phyloP scores from a whole-genome alignment of 805 yeast species.

The Kazachstania africana region DNA sequence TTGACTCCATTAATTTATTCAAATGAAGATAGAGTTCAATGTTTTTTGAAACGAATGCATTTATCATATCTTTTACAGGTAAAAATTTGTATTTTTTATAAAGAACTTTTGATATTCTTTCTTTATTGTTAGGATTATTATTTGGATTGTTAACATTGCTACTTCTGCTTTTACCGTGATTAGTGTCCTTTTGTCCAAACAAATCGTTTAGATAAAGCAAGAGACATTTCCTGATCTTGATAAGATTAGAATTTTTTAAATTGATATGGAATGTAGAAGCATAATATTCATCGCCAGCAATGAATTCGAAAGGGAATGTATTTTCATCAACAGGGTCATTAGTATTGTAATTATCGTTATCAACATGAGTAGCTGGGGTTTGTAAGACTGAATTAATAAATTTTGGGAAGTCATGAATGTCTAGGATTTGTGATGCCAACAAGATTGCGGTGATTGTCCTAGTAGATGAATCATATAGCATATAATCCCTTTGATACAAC shows the following conservation, averaged over 20 bases:
- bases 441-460: conserved; percentile 39
- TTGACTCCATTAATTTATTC: conserved; percentile 8
- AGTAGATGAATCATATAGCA: conserved; percentile 35
- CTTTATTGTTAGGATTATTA: conserved; percentile 2
- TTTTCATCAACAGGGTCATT: background rate
- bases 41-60: conserved; percentile 8
- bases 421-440: conserved; percentile 40
- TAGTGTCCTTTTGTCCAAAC: conserved; percentile 7
- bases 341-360: background rate
- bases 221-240: conserved; percentile 15
- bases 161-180: too few relatives aligned
- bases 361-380: background rate
- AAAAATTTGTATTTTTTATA: conserved; percentile 14
- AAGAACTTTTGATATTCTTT: conserved; percentile 9
- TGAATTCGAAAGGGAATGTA: conserved; percentile 3
- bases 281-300: conserved; percentile 9
- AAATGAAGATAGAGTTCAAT: conserved; percentile 10
- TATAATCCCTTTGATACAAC: conserved; percentile 37
- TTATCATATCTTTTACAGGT: conserved; percentile 7
- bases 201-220: conserved; percentile 12
- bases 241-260: conserved; percentile 5
- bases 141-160: too few relatives aligned
- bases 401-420: conserved; percentile 7
- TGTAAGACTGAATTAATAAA: conserved; percentile 1
- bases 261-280: background rate